Conservation (phyloP, 192 early-diverging fungal genomes). For the Entomortierella lignicola region DNA sequence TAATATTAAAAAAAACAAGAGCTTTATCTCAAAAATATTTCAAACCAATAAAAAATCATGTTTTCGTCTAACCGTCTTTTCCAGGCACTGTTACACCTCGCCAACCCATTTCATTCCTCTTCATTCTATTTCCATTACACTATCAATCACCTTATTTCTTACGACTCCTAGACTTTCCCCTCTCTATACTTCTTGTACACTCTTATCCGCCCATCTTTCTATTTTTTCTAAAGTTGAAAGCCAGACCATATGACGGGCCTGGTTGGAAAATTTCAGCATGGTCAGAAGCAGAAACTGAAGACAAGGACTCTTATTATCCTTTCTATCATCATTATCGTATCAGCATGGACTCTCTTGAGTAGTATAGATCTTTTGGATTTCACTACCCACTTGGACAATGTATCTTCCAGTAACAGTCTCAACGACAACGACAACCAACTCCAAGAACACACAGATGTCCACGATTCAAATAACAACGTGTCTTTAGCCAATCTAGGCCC, state of each 20-base stretch:
- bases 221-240: no score
- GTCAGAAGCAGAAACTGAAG: background rate
- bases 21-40: no score
- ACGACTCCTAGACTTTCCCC: no score
- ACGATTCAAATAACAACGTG: background rate
- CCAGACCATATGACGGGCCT: background rate
- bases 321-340: slow-evolving; percentile 20
- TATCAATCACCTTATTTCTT: no score
- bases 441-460: background rate
- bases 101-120: background rate
- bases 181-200: background rate
- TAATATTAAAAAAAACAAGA: no score
- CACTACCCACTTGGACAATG: background rate
- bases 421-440: background rate
- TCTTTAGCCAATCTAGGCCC: background rate
- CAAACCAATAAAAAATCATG: no score
- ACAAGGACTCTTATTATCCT: slow-evolving; percentile 8
- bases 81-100: slow-evolving; percentile 1
- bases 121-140: background rate
- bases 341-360: slow-evolving; percentile 23
- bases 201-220: background rate
- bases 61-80: no score
- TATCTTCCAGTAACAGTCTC: background rate
- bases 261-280: background rate
- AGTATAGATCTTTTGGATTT: slow-evolving; percentile 5